phyloP scores from a whole-genome alignment of 2,329 filamentous ascomycete genomes.

The Neocucurbitaria cava region DNA sequence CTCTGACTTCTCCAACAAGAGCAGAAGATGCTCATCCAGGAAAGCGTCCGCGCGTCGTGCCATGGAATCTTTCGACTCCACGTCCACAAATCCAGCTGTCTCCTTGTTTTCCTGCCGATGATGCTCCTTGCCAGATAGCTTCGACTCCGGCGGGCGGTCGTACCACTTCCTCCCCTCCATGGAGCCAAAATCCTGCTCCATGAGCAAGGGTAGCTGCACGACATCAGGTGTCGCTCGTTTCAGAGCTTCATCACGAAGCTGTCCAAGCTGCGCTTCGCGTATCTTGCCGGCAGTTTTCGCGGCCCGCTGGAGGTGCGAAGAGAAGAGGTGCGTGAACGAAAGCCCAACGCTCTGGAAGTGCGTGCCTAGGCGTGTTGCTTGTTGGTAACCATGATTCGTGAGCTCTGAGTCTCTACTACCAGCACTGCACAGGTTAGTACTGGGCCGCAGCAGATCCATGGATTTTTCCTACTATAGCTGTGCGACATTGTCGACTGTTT shows the following conservation, averaged over 20 bases:
- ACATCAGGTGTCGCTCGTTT: slow-evolving; percentile 25
- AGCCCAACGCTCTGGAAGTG: slow-evolving; percentile 71
- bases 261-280: slow-evolving; percentile 59
- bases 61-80: slow-evolving; percentile 75
- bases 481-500: slow-evolving; percentile 89
- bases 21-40: slow-evolving; percentile 68
- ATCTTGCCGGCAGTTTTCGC: slow-evolving; percentile 73
- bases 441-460: slow-evolving; percentile 5
- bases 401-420: slow-evolving; percentile 81
- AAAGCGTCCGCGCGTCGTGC: slow-evolving; percentile 69
- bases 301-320: slow-evolving; percentile 79
- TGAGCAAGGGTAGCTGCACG: slow-evolving; percentile 52
- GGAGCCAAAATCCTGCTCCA: slow-evolving; percentile 77
- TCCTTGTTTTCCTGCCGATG: slow-evolving; percentile 50
- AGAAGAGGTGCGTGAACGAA: slow-evolving; percentile 73
- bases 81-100: slow-evolving; percentile 58
- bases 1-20: slow-evolving; percentile 55
- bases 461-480: slow-evolving; percentile 68
- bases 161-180: slow-evolving; percentile 70
- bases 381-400: slow-evolving; percentile 81
- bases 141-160: slow-evolving; percentile 48
- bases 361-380: slow-evolving; percentile 73
- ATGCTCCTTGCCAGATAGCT: slow-evolving; percentile 48
- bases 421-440: slow-evolving; percentile 62
- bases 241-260: background rate